These are phyloP conservation scores for Fusarium sublunatum DNA, from an alignment of 2,329 filamentous ascomycete species.

Conservation along the genomic window DNA sequence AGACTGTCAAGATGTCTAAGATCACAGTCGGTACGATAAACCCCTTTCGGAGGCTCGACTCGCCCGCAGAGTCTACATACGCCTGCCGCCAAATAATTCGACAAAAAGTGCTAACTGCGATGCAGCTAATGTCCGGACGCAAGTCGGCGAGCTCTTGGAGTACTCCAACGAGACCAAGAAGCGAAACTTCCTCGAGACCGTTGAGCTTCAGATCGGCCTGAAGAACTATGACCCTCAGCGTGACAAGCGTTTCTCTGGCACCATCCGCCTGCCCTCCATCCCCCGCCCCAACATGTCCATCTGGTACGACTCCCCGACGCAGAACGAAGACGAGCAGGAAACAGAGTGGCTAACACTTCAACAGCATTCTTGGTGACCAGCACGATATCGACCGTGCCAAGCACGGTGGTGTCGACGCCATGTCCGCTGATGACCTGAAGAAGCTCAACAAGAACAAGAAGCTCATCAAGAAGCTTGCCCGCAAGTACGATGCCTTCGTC, in stretches of 20 bases:
- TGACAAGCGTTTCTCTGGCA: slow-evolving; percentile 99
- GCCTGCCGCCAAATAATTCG: not conserved
- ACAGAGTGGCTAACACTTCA: slow-evolving; percentile 23
- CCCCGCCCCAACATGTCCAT: slow-evolving; percentile 92
- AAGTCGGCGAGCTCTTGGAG: slow-evolving; percentile 92
- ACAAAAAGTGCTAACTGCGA: slow-evolving; percentile 52
- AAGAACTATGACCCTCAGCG: slow-evolving; percentile 99
- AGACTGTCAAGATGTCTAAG: slow-evolving; percentile 90
- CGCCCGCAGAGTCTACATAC: not conserved
- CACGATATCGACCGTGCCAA: slow-evolving; percentile 99
- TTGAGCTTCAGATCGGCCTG: slow-evolving; percentile 91
- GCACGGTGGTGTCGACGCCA: slow-evolving; percentile 98
- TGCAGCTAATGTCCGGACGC: slow-evolving; percentile 88
- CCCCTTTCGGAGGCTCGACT: not conserved
- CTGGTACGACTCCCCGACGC: slow-evolving; percentile 59
- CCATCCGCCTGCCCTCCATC: slow-evolving; percentile 92
- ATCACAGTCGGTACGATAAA: slow-evolving; percentile 75
- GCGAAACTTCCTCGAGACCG: slow-evolving; percentile 96
- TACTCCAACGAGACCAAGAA: slow-evolving; percentile 97
- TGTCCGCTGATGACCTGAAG: slow-evolving; percentile 99
- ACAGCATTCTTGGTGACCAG: slow-evolving; percentile 73
- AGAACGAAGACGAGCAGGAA: not conserved
- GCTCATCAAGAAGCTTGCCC: slow-evolving; percentile 99
- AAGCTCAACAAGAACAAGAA: slow-evolving; percentile 99
- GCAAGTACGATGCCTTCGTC: slow-evolving; percentile 99